Evolutionary conservation across 2,329 filamentous ascomycete genomes (phyloP), one percentile per base, ranked within the genome.

Genomic region (Trichoderma sp.): DNA sequence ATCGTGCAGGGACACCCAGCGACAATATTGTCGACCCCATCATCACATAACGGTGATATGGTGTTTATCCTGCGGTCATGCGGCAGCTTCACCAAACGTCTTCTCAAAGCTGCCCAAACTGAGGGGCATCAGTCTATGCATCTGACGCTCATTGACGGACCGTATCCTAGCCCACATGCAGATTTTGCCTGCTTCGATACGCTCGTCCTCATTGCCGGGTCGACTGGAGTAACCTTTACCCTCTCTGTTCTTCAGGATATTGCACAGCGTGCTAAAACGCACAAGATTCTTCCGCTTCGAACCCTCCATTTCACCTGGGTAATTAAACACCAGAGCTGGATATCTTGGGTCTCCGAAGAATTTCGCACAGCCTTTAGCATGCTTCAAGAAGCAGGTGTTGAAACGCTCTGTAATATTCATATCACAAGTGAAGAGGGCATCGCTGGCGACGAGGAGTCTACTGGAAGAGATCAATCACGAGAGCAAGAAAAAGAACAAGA

Each of bases 141-240:
- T 31, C 53, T 71, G 50, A 60, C 67, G 2, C 24, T 71, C 1
- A 71, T 71, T 18, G 67, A 71, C 21, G 67, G 67, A 1, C 50
- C 67, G 31, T 71, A 71, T 71, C 67, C 67, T 16, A 71, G 67
- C 31, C 31, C 66, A 6, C 66, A 69, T 1, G 50, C 66, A 3
- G 66, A 60, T 69, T 69, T 69, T 18, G 66, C 50, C 31, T 69
- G 66, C 50, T 69, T 69, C 27, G 66, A 69, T 24, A 69, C 66
- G 12, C 50, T 69, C 11, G 14, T 69, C 6, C 50, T 69, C 0
- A 29, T 69, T n/a, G 45, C 66, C 21, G 50, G 66, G 11, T 69
- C 66, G n/a, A 69, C 66, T 8, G 66, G 66, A 9, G 50, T 69
- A 3, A 60, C 66, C 16, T 69, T 69, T 5, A 69, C 50, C 14